Base-by-base conservation (phyloP, 805 yeast species). In the Teunomyces funiuensis region DNA sequence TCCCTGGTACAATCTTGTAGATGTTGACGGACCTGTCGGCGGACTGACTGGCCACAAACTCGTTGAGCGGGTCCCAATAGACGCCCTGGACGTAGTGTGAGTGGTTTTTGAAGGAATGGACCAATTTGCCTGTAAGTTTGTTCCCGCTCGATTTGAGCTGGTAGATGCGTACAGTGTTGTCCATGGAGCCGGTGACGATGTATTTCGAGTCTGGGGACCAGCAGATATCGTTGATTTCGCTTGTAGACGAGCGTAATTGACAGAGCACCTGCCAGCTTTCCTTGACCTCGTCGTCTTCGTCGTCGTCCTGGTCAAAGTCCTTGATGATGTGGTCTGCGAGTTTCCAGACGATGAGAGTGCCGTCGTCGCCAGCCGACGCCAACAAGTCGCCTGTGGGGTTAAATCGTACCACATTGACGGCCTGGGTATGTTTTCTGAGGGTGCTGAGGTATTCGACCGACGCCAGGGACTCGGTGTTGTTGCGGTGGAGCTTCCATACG, bases 301-400 rank as follows among this genome's bases (percentile, higher is more conserved):
- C 48, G 9, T 49, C 52, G 13, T 69, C 72, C n/a, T 54, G 66
- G 2, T 87, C 90, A 56, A 82, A 80, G 28, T 84, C 87, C 46
- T 71, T 70, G 5, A 77, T 70, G 13, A 80, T 66, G 3, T 67
- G 66, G 36, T 79, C 81, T 16, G 80, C 68, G 15, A 74, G 67
- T 29, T 68, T 72, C 99, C 99, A 93, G 26, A 93, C 63, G 48
- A 90, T 70, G 18, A 93, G 76, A 5, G 84, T 80, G 1, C 99
- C 98, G 60, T 93, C 99, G 57, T 93, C 99, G 3, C 97, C 95
- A 0, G 96, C 97, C 0, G 91, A 77, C 0, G 98, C 98, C 16
- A 93, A 66, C 5, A 75, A 49, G 37, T 76, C 72, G 1, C 97
- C 97, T 2, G 60, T 63, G 2, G 83, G 81, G 54, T 79, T 83